A percentile compares a stretch with the other conserved stretches of the same genome.
Conservation (phyloP, 2,329 filamentous ascomycete genomes). For the Cytospora leucostoma region DNA sequence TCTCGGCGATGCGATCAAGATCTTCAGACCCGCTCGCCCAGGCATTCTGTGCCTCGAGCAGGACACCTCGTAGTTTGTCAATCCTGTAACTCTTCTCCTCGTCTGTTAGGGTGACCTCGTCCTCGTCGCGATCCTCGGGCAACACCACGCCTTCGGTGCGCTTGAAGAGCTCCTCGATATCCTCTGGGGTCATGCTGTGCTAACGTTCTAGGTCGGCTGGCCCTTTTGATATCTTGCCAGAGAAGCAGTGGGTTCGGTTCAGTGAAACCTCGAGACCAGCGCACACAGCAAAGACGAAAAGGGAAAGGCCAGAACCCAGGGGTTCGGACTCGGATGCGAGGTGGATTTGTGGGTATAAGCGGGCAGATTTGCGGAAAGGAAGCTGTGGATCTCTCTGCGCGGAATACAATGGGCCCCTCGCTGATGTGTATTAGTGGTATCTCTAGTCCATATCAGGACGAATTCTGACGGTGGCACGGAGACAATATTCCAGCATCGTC, state of each 20-base stretch:
- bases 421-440: neutral
- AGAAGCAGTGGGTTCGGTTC: constrained; percentile 8
- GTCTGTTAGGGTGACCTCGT: constrained; percentile 26
- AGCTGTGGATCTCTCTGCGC: neutral
- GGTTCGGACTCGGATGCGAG: constrained; percentile 6
- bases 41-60: constrained; percentile 43
- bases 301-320: constrained; percentile 14
- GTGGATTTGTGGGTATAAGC: constrained; percentile 14
- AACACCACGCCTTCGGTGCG: constrained; percentile 36
- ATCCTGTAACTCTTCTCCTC: constrained; percentile 31
- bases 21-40: constrained; percentile 44
- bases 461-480: neutral
- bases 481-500: neutral
- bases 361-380: constrained; percentile 6
- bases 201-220: neutral
- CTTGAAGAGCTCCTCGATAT: constrained; percentile 42
- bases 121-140: constrained; percentile 35
- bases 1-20: constrained; percentile 51
- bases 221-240: constrained; percentile 7
- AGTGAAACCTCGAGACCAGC: neutral
- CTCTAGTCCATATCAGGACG: neutral
- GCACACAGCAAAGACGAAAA: constrained; percentile 9
- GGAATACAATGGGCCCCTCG: neutral
- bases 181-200: constrained; percentile 39
- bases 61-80: constrained; percentile 40